phyloP scores from a whole-genome alignment of 2,329 filamentous ascomycete species.

The Diaporthe ilicicola region DNA sequence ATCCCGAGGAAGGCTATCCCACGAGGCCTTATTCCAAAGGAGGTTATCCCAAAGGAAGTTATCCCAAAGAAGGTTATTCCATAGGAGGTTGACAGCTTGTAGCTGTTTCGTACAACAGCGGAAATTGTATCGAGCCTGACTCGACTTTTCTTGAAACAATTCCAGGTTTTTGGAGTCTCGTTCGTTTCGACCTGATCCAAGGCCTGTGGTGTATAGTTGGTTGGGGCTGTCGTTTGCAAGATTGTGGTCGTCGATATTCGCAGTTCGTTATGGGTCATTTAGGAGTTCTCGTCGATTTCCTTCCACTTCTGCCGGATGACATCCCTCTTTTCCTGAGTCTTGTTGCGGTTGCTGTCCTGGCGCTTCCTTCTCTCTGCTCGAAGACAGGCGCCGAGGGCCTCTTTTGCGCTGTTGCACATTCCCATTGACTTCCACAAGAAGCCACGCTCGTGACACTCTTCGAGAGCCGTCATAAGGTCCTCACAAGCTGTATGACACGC shows the following conservation, averaged over 20 bases:
- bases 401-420: constrained; percentile 88
- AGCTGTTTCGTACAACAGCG: neutral
- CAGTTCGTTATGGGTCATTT: constrained; percentile 41
- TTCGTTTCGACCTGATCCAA: neutral
- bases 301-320: constrained; percentile 81
- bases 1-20: too few species aligned
- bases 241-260: neutral
- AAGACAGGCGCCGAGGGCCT: constrained; percentile 84
- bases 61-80: too few species aligned
- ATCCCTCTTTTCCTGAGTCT: constrained; percentile 73
- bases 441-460: constrained; percentile 92
- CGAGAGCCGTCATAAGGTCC: constrained; percentile 90
- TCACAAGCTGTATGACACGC: constrained; percentile 75
- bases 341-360: constrained; percentile 78
- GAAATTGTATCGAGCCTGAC: too few species aligned
- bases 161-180: neutral
- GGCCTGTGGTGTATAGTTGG: neutral
- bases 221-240: neutral
- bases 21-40: too few species aligned
- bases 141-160: neutral
- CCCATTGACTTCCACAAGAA: constrained; percentile 93
- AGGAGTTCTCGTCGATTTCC: constrained; percentile 78
- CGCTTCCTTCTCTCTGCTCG: constrained; percentile 81
- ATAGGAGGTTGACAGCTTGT: too few species aligned
- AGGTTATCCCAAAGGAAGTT: too few species aligned